Evolutionary conservation across 2,329 filamentous ascomycete species (phyloP).

Genomic region (Apiospora marii): DNA sequence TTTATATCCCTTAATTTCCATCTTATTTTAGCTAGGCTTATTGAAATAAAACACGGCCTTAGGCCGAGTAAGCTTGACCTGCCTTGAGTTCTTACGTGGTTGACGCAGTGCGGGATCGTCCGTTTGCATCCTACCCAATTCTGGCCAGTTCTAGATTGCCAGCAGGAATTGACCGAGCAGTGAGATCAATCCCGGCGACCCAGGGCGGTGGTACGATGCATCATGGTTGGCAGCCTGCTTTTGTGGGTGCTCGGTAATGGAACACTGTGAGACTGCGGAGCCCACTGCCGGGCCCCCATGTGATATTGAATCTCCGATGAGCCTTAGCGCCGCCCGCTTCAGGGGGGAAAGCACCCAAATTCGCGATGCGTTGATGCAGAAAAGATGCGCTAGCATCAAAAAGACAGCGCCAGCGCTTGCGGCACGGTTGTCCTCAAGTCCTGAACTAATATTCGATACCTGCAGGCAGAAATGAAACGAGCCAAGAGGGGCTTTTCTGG

Average conservation of each 20-base stretch:
- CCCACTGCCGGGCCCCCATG: background rate
- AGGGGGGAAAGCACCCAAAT: background rate
- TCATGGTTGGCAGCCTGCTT: background rate
- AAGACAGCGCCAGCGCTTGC: conserved; percentile 12
- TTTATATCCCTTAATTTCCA: too few relatives aligned
- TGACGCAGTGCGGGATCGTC: background rate
- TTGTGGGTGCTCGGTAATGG: background rate
- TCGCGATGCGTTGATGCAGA: background rate
- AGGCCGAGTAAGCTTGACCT: background rate
- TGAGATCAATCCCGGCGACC: background rate
- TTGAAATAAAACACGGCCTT: too few relatives aligned
- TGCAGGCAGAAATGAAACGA: background rate
- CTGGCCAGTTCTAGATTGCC: too few relatives aligned
- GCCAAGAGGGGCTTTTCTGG: background rate
- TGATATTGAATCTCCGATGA: background rate
- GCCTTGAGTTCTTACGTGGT: background rate
- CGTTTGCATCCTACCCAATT: too few relatives aligned
- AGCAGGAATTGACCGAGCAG: background rate
- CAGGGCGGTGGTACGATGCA: background rate
- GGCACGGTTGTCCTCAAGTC: background rate
- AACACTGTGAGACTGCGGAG: background rate
- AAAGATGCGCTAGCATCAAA: background rate
- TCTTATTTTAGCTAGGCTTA: too few relatives aligned
- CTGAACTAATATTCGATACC: background rate
- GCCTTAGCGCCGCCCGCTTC: background rate